phyloP scores from a whole-genome alignment of 164 flowering plant genomes.

The Dillenia suffruticosa region DNA sequence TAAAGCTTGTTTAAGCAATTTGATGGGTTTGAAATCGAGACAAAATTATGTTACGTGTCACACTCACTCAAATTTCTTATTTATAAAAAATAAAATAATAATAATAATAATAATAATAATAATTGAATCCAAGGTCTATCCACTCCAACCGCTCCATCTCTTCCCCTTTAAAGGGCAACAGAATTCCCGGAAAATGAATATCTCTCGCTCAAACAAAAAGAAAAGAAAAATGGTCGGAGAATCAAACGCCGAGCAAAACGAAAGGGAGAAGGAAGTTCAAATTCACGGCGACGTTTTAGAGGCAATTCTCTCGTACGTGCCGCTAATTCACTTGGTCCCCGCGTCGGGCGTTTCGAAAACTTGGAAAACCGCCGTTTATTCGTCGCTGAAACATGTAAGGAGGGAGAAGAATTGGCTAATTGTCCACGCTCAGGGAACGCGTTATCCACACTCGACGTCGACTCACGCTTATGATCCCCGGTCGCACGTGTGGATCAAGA shows the following conservation, averaged over 20 bases:
- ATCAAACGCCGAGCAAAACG: background rate
- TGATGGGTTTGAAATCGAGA: no score
- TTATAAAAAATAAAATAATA: no score
- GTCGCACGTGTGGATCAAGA: constrained; percentile 45
- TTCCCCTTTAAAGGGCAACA: no score
- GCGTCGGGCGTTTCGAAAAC: constrained; percentile 50
- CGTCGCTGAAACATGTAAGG: constrained; percentile 31
- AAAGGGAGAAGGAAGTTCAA: constrained; percentile 17
- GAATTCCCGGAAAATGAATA: no score
- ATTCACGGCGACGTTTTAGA: constrained; percentile 61
- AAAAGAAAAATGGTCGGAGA: no score
- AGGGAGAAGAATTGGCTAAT: constrained; percentile 70
- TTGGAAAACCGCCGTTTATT: constrained; percentile 52
- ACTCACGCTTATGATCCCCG: constrained; percentile 61
- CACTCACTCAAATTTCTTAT: no score
- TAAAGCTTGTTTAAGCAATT: no score
- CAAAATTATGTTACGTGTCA: no score
- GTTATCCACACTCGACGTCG: constrained; percentile 21
- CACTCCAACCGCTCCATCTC: no score
- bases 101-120: no score
- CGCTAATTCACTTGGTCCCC: constrained; percentile 50
- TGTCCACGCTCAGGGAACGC: constrained; percentile 34
- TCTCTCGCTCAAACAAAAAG: no score
- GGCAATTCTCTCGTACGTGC: constrained; percentile 42
- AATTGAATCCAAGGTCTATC: no score